Percentiles rank a stretch among this genome's conserved stretches.
phyloP scores from a whole-genome alignment of 208 protist species.

The Paratrypanosoma confusum region DNA sequence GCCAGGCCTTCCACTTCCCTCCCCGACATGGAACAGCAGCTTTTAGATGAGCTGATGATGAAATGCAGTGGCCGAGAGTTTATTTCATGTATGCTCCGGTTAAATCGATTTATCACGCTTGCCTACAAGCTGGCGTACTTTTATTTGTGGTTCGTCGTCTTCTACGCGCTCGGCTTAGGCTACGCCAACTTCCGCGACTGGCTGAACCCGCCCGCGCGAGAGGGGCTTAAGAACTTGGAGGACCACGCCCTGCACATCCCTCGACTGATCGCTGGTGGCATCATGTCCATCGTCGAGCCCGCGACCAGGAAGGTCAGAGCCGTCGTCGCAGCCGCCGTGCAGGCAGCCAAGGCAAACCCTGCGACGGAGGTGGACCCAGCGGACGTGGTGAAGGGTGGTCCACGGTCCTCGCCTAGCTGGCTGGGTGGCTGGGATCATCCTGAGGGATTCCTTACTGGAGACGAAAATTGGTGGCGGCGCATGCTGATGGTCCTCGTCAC shows the following conservation, averaged over 20 bases:
- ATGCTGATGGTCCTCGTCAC: conserved; percentile 47
- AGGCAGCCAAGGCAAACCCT: too few species aligned
- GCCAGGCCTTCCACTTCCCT: conserved; percentile 2
- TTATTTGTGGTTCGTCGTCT: conserved; percentile 67
- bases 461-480: conserved; percentile 60
- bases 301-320: too few species aligned
- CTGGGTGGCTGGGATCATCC: too few species aligned
- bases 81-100: conserved; percentile 47
- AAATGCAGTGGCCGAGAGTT: conserved; percentile 75
- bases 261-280: conserved; percentile 51
- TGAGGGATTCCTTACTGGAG: too few species aligned
- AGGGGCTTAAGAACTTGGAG: conserved; percentile 68
- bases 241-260: conserved; percentile 75
- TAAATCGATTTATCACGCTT: conserved; percentile 40
- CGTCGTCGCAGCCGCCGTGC: too few species aligned
- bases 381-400: too few species aligned
- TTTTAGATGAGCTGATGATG: conserved; percentile 72
- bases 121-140: conserved; percentile 76
- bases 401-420: too few species aligned
- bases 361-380: too few species aligned
- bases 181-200: conserved; percentile 75
- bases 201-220: conserved; percentile 73
- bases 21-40: conserved; percentile 62
- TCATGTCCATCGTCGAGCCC: too few species aligned
- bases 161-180: conserved; percentile 65